A percentile compares a stretch with the other conserved stretches of the same genome.
Evolutionary conservation across 805 yeast species (phyloP).

Genomic region (Cyberlindnera meyerae): DNA sequence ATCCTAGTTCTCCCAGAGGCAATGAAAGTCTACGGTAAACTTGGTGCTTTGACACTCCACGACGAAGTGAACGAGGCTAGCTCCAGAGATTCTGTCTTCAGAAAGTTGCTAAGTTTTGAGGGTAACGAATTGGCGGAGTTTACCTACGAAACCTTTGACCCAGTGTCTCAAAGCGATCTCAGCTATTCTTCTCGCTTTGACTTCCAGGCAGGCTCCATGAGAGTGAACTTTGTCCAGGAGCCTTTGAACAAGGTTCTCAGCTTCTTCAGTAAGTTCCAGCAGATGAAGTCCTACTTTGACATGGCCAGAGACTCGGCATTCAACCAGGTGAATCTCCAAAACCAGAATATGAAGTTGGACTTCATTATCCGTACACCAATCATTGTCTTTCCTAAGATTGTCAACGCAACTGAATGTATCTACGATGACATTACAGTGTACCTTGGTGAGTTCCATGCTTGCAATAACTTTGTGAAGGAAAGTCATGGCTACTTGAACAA

Average conservation of each 20-base stretch:
- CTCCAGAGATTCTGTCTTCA: conserved; percentile 50
- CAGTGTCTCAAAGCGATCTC: conserved; percentile 40
- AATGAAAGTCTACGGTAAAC: conserved; percentile 61
- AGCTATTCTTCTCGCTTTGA: conserved; percentile 50
- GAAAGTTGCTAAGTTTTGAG: conserved; percentile 72
- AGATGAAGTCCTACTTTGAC: conserved; percentile 88
- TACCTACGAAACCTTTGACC: conserved; percentile 75
- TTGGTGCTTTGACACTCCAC: conserved; percentile 74
- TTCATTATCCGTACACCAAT: conserved; percentile 76
- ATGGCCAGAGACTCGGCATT: conserved; percentile 84
- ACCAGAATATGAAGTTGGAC: conserved; percentile 63
- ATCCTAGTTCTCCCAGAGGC: conserved; percentile 70
- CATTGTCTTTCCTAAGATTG: conserved; percentile 65
- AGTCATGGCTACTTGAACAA: conserved; percentile 40
- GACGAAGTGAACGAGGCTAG: conserved; percentile 72
- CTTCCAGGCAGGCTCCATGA: conserved; percentile 71
- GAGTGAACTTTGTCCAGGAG: conserved; percentile 74
- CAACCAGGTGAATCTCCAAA: conserved; percentile 64
- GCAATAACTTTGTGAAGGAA: conserved; percentile 47
- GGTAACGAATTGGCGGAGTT: conserved; percentile 80
- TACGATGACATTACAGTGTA: conserved; percentile 65
- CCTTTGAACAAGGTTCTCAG: conserved; percentile 64
- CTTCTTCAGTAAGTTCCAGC: conserved; percentile 68
- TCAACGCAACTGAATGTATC: conserved; percentile 34
- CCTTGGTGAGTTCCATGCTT: conserved; percentile 76